Conservation (phyloP, 306 rosid species). For the Vigna nakashimae region DNA sequence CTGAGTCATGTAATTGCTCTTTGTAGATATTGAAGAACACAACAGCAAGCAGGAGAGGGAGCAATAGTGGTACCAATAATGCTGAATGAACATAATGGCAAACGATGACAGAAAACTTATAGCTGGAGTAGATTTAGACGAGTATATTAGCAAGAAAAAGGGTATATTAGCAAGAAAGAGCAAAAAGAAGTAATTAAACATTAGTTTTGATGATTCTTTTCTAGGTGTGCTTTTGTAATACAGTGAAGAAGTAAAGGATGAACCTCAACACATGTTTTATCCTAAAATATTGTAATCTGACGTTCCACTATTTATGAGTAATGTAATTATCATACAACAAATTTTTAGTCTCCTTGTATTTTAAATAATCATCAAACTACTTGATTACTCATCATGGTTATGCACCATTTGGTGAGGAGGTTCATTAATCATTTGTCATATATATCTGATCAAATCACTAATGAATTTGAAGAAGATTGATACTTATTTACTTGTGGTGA, state of each 20-base stretch:
- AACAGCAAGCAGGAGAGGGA: constrained; percentile 87
- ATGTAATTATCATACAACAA: constrained; percentile 11
- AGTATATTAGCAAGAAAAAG: background rate
- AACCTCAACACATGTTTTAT: constrained; percentile 32
- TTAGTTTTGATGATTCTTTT: constrained; percentile 43
- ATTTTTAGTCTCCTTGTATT: background rate
- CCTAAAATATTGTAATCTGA: constrained; percentile 18
- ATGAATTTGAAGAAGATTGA: no score
- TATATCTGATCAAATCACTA: background rate
- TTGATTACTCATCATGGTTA: background rate
- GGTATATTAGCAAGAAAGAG: constrained; percentile 15
- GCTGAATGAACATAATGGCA: constrained; percentile 46
- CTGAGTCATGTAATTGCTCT: constrained; percentile 12
- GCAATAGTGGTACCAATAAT: constrained; percentile 51
- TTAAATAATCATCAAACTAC: constrained; percentile 7
- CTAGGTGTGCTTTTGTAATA: constrained; percentile 38
- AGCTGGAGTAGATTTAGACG: constrained; percentile 21
- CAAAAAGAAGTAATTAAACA: background rate
- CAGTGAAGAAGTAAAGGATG: constrained; percentile 17
- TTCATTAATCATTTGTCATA: background rate
- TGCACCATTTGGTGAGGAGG: background rate
- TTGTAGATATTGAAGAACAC: constrained; percentile 96
- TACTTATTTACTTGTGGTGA: no score
- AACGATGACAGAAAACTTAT: background rate
- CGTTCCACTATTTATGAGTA: background rate